These are phyloP conservation scores for Geum urbanum DNA, from an alignment of 306 rosid species.

Conservation along the genomic window DNA sequence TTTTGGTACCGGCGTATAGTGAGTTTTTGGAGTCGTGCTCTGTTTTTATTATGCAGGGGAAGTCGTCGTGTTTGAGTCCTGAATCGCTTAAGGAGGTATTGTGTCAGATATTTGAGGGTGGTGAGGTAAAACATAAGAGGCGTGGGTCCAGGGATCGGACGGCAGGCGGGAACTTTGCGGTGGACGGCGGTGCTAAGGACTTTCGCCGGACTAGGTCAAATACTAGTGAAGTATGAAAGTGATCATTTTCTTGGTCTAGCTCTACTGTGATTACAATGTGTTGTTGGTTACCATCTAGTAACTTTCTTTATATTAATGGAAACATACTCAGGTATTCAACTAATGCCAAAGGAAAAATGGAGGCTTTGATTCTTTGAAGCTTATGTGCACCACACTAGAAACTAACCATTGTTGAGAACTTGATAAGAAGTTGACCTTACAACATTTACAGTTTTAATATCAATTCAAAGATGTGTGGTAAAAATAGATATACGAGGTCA, in stretches of 20 bases:
- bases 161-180: constrained; percentile 29
- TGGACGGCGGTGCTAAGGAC: constrained; percentile 30
- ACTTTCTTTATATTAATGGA: not conserved
- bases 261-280: not conserved
- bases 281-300: not conserved
- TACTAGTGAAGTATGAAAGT: not conserved
- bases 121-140: constrained; percentile 32
- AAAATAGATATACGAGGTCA: too few relatives aligned
- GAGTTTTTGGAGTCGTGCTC: constrained; percentile 51
- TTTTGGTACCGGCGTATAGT: constrained; percentile 45
- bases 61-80: constrained; percentile 38
- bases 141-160: constrained; percentile 40
- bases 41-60: constrained; percentile 39
- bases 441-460: too few relatives aligned
- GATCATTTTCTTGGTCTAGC: not conserved
- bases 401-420: too few relatives aligned
- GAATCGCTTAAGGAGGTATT: constrained; percentile 48
- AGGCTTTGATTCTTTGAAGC: too few relatives aligned
- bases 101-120: constrained; percentile 41
- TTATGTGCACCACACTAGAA: too few relatives aligned
- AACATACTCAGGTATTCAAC: not conserved
- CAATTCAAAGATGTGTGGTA: too few relatives aligned
- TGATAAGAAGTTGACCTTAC: too few relatives aligned
- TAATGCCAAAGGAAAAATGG: not conserved
- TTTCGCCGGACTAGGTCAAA: constrained; percentile 34